phyloP scores from a whole-genome alignment of 108 stramenopile genomes.

The Cyclotella kingstonii region DNA sequence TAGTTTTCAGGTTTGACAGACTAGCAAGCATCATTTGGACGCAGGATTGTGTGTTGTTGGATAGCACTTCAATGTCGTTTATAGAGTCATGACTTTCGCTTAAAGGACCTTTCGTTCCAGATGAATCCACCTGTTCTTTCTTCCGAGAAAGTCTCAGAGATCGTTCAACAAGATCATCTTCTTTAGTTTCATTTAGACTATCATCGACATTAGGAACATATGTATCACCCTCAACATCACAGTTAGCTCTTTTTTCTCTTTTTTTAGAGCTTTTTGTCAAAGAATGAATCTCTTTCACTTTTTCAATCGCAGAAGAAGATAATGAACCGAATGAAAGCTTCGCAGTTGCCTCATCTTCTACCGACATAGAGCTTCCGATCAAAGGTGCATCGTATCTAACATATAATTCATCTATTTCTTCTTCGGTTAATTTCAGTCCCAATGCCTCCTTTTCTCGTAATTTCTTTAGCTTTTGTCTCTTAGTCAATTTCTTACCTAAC shows the following conservation, averaged over 20 bases:
- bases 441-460: constrained; percentile 65
- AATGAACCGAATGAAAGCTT: too few relatives aligned
- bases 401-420: constrained; percentile 73
- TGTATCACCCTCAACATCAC: not conserved
- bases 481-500: constrained; percentile 57
- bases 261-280: too few relatives aligned
- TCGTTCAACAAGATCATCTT: constrained; percentile 8
- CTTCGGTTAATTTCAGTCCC: constrained; percentile 60
- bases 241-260: not conserved
- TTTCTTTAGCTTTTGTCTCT: constrained; percentile 65
- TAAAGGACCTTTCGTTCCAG: too few relatives aligned
- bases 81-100: too few relatives aligned
- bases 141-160: not conserved
- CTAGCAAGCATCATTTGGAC: constrained; percentile 41
- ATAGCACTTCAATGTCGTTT: constrained; percentile 2
- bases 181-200: not conserved
- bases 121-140: too few relatives aligned
- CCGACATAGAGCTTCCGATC: constrained; percentile 13
- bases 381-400: constrained; percentile 36
- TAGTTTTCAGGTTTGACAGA: constrained; percentile 29
- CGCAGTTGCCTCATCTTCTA: too few relatives aligned
- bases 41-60: constrained; percentile 12
- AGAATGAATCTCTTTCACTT: too few relatives aligned
- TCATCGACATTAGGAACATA: constrained; percentile 15
- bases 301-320: too few relatives aligned